These are phyloP conservation scores for Fraxinus sp. DNA, from an alignment of 305 asterid species.

Conservation along the genomic window DNA sequence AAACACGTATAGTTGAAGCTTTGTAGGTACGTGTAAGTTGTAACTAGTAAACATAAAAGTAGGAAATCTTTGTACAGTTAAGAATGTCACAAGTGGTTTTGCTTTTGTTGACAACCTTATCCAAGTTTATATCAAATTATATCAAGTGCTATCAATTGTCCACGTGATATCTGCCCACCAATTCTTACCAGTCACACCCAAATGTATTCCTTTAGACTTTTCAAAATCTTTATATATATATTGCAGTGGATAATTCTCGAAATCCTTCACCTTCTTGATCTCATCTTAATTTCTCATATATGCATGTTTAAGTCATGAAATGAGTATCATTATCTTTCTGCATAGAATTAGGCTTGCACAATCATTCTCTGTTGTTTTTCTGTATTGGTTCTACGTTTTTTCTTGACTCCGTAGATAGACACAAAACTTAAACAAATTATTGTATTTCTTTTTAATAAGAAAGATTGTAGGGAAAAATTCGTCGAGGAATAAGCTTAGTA, in stretches of 20 bases:
- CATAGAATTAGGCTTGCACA: slow-evolving; percentile 45
- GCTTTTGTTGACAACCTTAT: not conserved
- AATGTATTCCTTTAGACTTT: slow-evolving; percentile 20
- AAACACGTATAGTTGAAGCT: not conserved
- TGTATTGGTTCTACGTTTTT: slow-evolving; percentile 57
- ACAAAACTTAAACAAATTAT: not conserved
- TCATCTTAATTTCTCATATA: not conserved
- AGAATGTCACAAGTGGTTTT: not conserved
- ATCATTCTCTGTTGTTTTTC: slow-evolving; percentile 52
- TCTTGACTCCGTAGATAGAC: slow-evolving; percentile 28
- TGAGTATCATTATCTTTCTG: slow-evolving; percentile 32
- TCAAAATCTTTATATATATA: slow-evolving; percentile 10
- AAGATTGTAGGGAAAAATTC: slow-evolving; percentile 27
- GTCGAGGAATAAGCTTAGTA: slow-evolving; percentile 23
- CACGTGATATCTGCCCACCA: slow-evolving; percentile 28
- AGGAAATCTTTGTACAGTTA: not conserved
- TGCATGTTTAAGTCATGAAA: slow-evolving; percentile 15
- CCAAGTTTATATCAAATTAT: not conserved
- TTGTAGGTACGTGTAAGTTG: not conserved
- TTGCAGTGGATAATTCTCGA: slow-evolving; percentile 16
- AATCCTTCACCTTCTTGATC: slow-evolving; percentile 10
- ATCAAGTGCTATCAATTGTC: slow-evolving; percentile 30
- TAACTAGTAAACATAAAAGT: not conserved
- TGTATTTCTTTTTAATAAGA: not conserved
- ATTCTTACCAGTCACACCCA: slow-evolving; percentile 25